Percentiles rank a stretch among this genome's conserved stretches.
Conservation (phyloP, 1,284 basidiomycete genomes). For the Bondarzewia mesenterica region DNA sequence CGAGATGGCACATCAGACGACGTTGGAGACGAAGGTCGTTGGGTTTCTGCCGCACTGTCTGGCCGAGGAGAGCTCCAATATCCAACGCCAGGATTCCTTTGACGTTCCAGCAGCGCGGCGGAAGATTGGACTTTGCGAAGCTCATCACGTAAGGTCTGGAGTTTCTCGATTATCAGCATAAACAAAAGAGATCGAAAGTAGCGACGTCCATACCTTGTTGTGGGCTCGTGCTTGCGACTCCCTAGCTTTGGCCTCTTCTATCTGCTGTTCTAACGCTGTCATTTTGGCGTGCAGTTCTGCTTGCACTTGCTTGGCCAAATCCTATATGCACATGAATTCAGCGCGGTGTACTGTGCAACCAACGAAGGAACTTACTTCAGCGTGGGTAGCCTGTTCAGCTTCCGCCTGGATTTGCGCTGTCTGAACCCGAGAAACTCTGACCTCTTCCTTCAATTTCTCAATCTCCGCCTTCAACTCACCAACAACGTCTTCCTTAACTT, state of each 20-base stretch:
- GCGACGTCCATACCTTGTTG: conserved; percentile 56
- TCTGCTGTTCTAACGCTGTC: conserved; percentile 41
- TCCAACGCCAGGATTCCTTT: conserved; percentile 87
- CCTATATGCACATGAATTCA: conserved; percentile 25
- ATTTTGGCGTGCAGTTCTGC: conserved; percentile 37
- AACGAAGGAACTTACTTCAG: conserved; percentile 40
- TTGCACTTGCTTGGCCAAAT: conserved; percentile 32
- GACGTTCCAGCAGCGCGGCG: conserved; percentile 79
- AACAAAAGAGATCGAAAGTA: background rate
- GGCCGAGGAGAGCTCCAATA: conserved; percentile 64
- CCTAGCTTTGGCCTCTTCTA: conserved; percentile 57
- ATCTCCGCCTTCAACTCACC: conserved; percentile 48
- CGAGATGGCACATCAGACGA: conserved; percentile 29
- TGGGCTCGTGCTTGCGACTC: conserved; percentile 59
- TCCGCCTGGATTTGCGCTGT: conserved; percentile 39
- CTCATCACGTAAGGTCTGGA: conserved; percentile 80
- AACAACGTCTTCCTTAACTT: conserved; percentile 51
- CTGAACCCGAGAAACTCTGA: conserved; percentile 36
- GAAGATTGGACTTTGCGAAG: conserved; percentile 89
- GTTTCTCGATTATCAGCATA: background rate
- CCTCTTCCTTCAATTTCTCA: conserved; percentile 41
- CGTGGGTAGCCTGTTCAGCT: conserved; percentile 43
- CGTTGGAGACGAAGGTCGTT: conserved; percentile 37
- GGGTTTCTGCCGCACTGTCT: conserved; percentile 32
- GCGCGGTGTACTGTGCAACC: background rate